These are phyloP conservation scores for Flagelloscypha sp. DNA, from an alignment of 768 basidiomycete species.

Conservation along the genomic window DNA sequence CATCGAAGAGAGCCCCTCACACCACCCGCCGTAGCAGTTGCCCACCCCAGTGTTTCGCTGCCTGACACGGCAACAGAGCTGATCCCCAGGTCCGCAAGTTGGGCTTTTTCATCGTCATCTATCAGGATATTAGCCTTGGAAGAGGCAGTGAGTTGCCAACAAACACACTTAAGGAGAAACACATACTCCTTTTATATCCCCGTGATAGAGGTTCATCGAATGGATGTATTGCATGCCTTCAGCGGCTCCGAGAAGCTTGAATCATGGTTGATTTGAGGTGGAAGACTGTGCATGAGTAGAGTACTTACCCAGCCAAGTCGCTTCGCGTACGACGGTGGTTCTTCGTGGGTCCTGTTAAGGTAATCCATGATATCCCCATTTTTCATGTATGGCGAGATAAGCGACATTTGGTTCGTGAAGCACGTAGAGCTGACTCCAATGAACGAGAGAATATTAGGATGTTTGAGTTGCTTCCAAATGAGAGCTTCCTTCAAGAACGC, in stretches of 20 bases:
- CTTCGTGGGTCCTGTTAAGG: slow-evolving; percentile 13
- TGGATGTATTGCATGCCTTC: slow-evolving; percentile 24
- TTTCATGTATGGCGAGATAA: slow-evolving; percentile 23
- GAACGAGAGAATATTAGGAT: slow-evolving; percentile 21
- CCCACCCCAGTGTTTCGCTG: no score
- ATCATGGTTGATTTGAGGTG: slow-evolving; percentile 10
- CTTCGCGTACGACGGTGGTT: slow-evolving; percentile 12
- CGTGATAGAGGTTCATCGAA: slow-evolving; percentile 13
- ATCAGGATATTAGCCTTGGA: slow-evolving; percentile 20
- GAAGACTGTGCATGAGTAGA: slow-evolving; percentile 16
- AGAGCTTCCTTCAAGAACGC: slow-evolving; percentile 20
- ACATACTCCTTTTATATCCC: slow-evolving; percentile 17
- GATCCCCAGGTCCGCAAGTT: slow-evolving; percentile 22
- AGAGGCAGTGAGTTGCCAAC: neutral
- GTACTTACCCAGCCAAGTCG: slow-evolving; percentile 17
- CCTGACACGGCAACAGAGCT: slow-evolving; percentile 18
- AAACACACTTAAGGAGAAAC: neutral
- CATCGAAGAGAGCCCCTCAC: slow-evolving; percentile 18
- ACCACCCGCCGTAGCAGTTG: slow-evolving; percentile 10
- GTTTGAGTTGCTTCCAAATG: slow-evolving; percentile 19
- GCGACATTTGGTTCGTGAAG: slow-evolving; percentile 16
- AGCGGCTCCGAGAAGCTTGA: slow-evolving; percentile 16
- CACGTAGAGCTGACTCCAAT: slow-evolving; percentile 18
- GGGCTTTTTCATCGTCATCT: slow-evolving; percentile 15
- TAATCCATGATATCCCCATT: slow-evolving; percentile 18